A percentile compares a stretch with the other conserved stretches of the same genome.
Evolutionary conservation across 257 asterid genomes (phyloP).

Genomic region (Eustoma russellianum): DNA sequence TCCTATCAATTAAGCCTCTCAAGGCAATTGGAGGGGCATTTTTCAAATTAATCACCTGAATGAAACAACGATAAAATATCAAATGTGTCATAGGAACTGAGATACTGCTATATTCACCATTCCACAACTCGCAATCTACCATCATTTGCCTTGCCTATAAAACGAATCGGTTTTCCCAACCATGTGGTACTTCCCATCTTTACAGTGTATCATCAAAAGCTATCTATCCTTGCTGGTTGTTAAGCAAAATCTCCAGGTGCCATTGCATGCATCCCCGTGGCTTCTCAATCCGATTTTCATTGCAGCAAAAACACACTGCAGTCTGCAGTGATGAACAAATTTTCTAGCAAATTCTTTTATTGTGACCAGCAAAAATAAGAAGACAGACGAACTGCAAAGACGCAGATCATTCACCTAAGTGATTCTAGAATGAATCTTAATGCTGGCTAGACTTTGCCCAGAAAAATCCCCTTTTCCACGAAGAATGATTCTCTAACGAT

Average conservation of each 20-base stretch:
- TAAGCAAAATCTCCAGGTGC: constrained; percentile 3
- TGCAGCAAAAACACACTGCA: constrained; percentile 12
- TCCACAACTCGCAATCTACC: constrained; percentile 16
- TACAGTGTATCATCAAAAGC: constrained; percentile 49
- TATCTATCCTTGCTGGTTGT: constrained; percentile 22
- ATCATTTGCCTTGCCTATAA: constrained; percentile 26
- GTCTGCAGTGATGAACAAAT: constrained; percentile 13
- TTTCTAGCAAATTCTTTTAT: no score
- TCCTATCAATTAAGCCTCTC: no score
- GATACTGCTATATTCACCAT: constrained; percentile 16
- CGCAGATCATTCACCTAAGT: constrained; percentile 18
- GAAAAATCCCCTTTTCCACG: constrained; percentile 45
- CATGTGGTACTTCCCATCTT: constrained; percentile 29
- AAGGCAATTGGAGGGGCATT: no score
- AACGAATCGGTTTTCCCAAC: constrained; percentile 25
- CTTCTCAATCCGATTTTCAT: constrained; percentile 2
- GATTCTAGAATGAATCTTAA: constrained; percentile 22
- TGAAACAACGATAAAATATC: constrained; percentile 6
- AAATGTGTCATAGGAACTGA: constrained; percentile 24
- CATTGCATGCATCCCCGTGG: constrained; percentile 9
- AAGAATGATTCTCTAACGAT: constrained; percentile 41
- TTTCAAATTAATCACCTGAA: no score
- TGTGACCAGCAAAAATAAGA: no score
- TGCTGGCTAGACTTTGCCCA: constrained; percentile 68
- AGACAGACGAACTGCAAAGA: not conserved